Base-by-base conservation (phyloP, 2,329 filamentous ascomycete genomes). In the Fusarium bactridioides region DNA sequence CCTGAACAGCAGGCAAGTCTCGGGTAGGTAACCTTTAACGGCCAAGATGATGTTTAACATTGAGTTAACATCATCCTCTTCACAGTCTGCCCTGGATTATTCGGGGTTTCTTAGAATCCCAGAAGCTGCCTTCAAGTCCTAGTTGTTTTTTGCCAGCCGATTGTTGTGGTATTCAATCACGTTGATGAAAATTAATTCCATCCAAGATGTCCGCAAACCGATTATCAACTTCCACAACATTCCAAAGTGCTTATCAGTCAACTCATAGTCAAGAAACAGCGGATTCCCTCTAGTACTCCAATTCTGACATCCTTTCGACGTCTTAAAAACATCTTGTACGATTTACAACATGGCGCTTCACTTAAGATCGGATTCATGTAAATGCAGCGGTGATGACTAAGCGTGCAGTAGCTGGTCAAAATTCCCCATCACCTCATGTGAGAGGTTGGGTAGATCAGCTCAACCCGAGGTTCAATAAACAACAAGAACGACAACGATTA, bases 351-450 rank as follows among this genome's bases (percentile, higher is more conserved):
- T 5, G 19, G 15, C 43, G 23, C 6, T 23, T n/a, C 33, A 37
- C 12, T 19, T 1, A 5, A 37, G 31, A 33, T 37, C 27, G 5
- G 7, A 23, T 33, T 23, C 47, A 67, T 67, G 64, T 67, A 47
- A 67, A 67, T 29, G 21, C 29, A 45, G 47, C 18, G 45, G 50
- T 19, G 72, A 64, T 74, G 61, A 66, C 60, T 74, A 69, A 74
- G 68, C 70, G 11, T 57, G 45, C 44, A 66, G 45, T 40, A 35
- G 48, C 27, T 58, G 33, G 33, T 37, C 59, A 50, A 72, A 72
- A 72, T 55, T 72, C 61, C 60, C 61, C 56, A 56, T 50, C 55
- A 48, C 19, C 50, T 27, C 63, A 70, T 65, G 56, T 19, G 25
- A 60, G 57, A 64, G 53, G 54, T 61, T 60, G 71, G 70, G 59